phyloP scores from a whole-genome alignment of 2,329 filamentous ascomycete species.

The Pestalotiopsis sp. region DNA sequence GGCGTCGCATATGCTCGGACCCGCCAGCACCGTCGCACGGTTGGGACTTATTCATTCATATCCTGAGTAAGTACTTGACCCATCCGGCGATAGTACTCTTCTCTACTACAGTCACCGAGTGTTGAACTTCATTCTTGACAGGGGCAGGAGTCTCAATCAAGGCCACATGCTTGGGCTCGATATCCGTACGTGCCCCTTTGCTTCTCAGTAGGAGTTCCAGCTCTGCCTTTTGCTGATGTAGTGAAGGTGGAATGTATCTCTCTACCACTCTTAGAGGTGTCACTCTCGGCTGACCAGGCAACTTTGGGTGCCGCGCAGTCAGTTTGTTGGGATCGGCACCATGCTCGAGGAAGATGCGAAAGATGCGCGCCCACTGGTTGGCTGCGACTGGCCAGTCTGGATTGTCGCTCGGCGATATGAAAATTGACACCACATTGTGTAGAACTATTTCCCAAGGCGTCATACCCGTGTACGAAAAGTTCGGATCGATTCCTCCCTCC shows the following conservation, averaged over 20 bases:
- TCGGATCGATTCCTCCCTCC: not conserved
- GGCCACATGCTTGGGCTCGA: not conserved
- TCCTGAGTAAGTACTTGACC: not conserved
- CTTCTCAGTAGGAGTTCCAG: not conserved
- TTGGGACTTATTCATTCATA: not conserved
- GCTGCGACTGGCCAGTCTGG: not conserved
- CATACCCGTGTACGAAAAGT: not conserved
- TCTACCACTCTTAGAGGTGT: not conserved
- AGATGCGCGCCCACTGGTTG: not conserved
- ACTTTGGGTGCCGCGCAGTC: not conserved
- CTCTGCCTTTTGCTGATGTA: not conserved
- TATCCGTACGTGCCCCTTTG: not conserved
- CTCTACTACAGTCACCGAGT: not conserved
- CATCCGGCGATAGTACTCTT: not conserved
- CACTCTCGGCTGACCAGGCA: not conserved
- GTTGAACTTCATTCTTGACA: not conserved
- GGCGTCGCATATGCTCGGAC: no score
- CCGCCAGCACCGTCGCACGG: no score
- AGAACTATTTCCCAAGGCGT: not conserved
- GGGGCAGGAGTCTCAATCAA: not conserved
- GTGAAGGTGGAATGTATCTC: not conserved
- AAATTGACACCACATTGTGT: not conserved
- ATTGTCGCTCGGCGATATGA: not conserved
- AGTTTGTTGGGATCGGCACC: not conserved
- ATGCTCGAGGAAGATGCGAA: not conserved